Conservation (phyloP, 225 moss, liverwort and hornwort genomes). For the Marchantia paleacea region DNA sequence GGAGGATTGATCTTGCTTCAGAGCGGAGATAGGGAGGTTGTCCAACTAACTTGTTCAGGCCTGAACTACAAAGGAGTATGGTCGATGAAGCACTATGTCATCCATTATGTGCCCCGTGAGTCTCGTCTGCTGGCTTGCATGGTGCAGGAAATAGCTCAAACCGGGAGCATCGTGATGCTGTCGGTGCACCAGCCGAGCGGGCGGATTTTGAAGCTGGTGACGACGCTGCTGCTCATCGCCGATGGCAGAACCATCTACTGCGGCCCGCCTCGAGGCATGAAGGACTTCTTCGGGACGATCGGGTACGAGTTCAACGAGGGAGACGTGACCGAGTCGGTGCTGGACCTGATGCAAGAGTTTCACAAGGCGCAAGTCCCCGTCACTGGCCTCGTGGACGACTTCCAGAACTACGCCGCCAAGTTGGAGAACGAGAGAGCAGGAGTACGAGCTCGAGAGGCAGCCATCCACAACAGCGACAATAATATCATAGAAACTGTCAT, state of each 20-base stretch:
- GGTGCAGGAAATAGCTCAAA: constrained; percentile 67
- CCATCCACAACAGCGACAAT: too few species aligned
- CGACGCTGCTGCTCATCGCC: constrained; percentile 70
- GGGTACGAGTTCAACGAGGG: constrained; percentile 54
- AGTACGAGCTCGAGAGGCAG: too few species aligned
- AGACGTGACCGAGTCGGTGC: constrained; percentile 67
- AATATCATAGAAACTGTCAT: neutral
- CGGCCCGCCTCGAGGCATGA: constrained; percentile 60
- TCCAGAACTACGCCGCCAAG: constrained; percentile 11
- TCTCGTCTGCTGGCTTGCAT: neutral
- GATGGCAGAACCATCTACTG: constrained; percentile 73
- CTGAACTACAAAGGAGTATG: neutral
- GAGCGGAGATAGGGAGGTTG: too few species aligned
- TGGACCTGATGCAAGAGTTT: constrained; percentile 74
- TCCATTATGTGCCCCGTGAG: neutral
- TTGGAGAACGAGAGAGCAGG: neutral
- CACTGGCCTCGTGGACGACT: constrained; percentile 28
- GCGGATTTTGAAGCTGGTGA: constrained; percentile 73
- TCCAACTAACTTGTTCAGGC: too few species aligned
- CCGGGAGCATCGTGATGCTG: constrained; percentile 71
- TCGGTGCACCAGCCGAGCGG: constrained; percentile 91
- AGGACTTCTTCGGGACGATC: constrained; percentile 55
- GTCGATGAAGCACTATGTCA: neutral
- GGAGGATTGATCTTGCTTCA: too few species aligned
- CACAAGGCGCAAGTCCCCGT: constrained; percentile 15